A percentile compares a stretch with the other conserved stretches of the same genome.
Conservation (phyloP, 768 basidiomycete genomes). For the Calocera cornea region DNA sequence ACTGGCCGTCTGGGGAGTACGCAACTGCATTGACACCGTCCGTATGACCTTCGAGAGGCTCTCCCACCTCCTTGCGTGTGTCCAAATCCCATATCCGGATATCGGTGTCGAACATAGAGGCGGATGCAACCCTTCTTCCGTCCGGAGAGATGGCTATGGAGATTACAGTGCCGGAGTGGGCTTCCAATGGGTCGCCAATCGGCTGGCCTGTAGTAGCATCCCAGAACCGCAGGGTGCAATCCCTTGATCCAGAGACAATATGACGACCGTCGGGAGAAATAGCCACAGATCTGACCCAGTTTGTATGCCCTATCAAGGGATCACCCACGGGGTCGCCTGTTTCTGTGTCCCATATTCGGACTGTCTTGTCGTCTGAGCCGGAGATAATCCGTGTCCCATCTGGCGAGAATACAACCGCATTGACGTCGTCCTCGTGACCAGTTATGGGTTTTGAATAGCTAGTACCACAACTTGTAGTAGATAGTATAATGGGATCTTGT, state of each 20-base stretch:
- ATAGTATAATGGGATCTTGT: no score
- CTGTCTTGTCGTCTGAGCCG: no score
- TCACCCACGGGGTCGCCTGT: no score
- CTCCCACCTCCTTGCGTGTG: background rate
- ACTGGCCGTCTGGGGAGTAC: slow-evolving; percentile 7
- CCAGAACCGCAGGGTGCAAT: slow-evolving; percentile 33
- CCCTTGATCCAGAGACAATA: slow-evolving; percentile 31
- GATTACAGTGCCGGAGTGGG: background rate
- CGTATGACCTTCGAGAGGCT: slow-evolving; percentile 6
- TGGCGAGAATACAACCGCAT: no score
- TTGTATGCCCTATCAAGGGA: slow-evolving; percentile 23
- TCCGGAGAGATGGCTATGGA: slow-evolving; percentile 10
- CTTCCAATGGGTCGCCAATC: background rate
- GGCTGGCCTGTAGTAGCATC: slow-evolving; percentile 17
- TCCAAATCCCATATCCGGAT: slow-evolving; percentile 10
- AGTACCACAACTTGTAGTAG: no score
- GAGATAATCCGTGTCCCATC: no score
- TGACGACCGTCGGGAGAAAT: slow-evolving; percentile 32
- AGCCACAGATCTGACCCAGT: slow-evolving; percentile 33
- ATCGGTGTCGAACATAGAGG: slow-evolving; percentile 4
- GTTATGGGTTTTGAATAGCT: no score
- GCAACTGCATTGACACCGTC: slow-evolving; percentile 6
- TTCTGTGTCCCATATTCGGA: no score
- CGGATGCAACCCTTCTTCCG: slow-evolving; percentile 5
- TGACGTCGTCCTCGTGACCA: no score